phyloP scores from a whole-genome alignment of 2,329 filamentous ascomycete species.

The Ophiostoma pallidulum region DNA sequence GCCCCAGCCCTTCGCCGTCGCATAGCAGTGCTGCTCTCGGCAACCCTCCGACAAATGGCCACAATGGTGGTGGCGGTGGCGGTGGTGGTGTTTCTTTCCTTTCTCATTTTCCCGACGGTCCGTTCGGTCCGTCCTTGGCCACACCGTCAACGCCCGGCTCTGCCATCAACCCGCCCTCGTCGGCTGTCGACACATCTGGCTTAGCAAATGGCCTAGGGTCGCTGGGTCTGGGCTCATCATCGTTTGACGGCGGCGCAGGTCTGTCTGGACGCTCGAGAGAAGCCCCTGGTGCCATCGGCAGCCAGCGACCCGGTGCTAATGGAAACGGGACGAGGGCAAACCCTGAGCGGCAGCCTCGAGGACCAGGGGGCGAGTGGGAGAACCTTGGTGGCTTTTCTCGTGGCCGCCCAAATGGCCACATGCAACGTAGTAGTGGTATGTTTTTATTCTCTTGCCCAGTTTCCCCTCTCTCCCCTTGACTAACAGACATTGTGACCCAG shows the following conservation, averaged over 20 bases:
- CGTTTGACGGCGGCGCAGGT: constrained; percentile 35
- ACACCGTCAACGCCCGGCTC: constrained; percentile 31
- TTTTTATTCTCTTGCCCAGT: background rate
- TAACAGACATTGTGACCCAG: too few species aligned
- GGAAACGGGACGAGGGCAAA: constrained; percentile 32
- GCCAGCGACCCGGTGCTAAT: constrained; percentile 48
- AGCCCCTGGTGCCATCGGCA: constrained; percentile 54
- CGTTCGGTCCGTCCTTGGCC: constrained; percentile 27
- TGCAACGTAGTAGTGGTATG: constrained; percentile 50
- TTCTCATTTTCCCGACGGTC: constrained; percentile 35
- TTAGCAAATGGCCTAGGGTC: constrained; percentile 41
- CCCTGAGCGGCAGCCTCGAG: constrained; percentile 55
- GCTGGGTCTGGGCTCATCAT: constrained; percentile 37
- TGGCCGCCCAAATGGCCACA: constrained; percentile 49
- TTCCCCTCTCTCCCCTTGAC: background rate
- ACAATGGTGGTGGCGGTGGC: constrained; percentile 20
- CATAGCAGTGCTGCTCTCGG: constrained; percentile 45
- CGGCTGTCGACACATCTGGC: constrained; percentile 23
- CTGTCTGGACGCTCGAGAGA: constrained; percentile 31
- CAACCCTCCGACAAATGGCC: constrained; percentile 20
- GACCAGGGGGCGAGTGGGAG: constrained; percentile 51
- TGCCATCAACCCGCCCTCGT: constrained; percentile 15
- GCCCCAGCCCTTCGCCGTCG: constrained; percentile 83
- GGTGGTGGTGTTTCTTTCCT: constrained; percentile 29
- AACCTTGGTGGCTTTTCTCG: constrained; percentile 44